Percentiles rank a stretch among this genome's conserved stretches.
phyloP scores from a whole-genome alignment of 192 early-diverging fungal species.

The Physocladia obscura region DNA sequence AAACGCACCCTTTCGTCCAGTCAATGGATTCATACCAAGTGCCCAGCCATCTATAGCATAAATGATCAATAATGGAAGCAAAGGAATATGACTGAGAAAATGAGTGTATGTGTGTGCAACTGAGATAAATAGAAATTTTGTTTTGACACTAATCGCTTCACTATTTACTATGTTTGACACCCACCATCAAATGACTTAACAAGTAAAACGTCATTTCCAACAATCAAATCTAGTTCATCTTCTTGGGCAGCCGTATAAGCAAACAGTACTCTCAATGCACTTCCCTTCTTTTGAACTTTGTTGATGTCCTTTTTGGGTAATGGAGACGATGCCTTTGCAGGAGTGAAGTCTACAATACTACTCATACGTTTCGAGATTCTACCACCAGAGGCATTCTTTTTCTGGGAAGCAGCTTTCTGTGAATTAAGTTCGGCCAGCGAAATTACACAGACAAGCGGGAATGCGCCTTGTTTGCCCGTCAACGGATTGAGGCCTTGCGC shows the following conservation, averaged over 20 bases:
- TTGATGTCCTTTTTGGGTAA: background rate
- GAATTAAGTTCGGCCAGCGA: background rate
- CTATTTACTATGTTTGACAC: too few species aligned
- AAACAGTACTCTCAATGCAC: constrained; percentile 4
- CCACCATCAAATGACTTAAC: constrained; percentile 36
- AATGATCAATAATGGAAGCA: background rate
- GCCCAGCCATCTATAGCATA: constrained; percentile 31
- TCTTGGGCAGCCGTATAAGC: constrained; percentile 3
- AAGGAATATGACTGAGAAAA: background rate
- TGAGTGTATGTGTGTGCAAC: background rate
- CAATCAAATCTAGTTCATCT: constrained; percentile 35
- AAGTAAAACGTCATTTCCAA: constrained; percentile 34
- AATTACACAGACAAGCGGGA: constrained; percentile 38
- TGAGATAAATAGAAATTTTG: too few species aligned
- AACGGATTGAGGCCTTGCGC: constrained; percentile 22
- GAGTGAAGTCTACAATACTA: background rate
- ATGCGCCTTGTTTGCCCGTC: constrained; percentile 31
- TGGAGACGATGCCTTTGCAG: background rate
- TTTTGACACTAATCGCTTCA: too few species aligned
- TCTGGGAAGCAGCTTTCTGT: background rate
- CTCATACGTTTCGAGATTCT: constrained; percentile 16
- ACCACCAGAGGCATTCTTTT: background rate
- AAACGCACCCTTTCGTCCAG: constrained; percentile 32
- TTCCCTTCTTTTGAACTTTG: background rate
- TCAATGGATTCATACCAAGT: constrained; percentile 23